Base-by-base conservation (phyloP, 148 eudicot species). In the Camellia japonica region DNA sequence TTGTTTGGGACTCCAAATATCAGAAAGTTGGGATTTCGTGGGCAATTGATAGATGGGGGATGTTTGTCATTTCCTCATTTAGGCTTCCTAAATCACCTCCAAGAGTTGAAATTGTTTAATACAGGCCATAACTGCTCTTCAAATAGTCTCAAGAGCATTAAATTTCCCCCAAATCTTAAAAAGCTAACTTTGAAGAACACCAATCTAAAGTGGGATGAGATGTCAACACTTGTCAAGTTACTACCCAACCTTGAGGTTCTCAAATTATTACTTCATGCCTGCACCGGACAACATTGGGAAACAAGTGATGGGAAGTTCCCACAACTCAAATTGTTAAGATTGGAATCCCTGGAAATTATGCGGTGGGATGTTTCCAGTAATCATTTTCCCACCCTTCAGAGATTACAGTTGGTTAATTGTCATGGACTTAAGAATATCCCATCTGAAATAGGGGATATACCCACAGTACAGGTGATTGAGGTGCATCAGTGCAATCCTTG, bases 191-290 rank as follows among this genome's bases (percentile, higher is more conserved):
- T 83, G 52, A 13, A 42, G 6, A 3, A 12, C 0, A 52, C 65
- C 19, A 0, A n/a, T 43, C 61, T 83, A 49, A 72, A 76, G 3
- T 80, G 82, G 82, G 59, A 62, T 3, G 67, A 49, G 23, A 61
- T 84, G 70, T 56, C 77, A 4, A 55, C 20, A 8, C 19, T 84
- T 18, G 84, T 71, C 15, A 52, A 43, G 52, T 8, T 23, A 64
- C 49, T 84, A 19, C 81, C 70, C 56, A 47, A 71, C 30, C 74
- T 71, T 13, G 56, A 71, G 74, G 74, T 47, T 71, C 74, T 71
- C 56, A 71, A 71, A 71, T 7, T 71, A 15, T n/a, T 42, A 42
- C 2, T 5, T 10, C 15, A 18, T 44, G 71, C 52, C 7, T 68
- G 4, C 7, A 5, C 2, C 1, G 71, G 71, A 41, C 49, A 7